Conservation (phyloP, 208 protist species). For the Vickermania spadyakhi region DNA sequence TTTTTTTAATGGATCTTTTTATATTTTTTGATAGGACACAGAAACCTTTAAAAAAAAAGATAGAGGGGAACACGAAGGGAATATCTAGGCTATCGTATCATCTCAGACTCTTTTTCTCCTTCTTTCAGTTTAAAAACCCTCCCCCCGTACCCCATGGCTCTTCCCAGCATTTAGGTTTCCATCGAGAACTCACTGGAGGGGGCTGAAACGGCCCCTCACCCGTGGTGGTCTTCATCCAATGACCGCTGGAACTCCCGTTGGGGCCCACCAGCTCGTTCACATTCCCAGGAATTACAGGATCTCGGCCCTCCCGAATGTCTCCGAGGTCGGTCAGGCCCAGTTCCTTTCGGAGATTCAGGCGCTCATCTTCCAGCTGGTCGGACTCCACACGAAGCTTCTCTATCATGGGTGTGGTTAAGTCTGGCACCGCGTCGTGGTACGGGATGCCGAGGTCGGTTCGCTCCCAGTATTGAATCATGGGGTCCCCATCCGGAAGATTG, state of each 20-base stretch:
- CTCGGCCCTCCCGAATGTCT: conserved; percentile 76
- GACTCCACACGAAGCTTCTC: conserved; percentile 75
- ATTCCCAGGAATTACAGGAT: conserved; percentile 38
- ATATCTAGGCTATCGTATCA: not conserved
- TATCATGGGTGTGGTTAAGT: conserved; percentile 77
- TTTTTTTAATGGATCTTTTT: too few relatives aligned
- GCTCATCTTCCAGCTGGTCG: conserved; percentile 79
- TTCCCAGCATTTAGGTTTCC: conserved; percentile 87
- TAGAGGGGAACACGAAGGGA: too few relatives aligned
- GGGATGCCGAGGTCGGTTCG: conserved; percentile 80
- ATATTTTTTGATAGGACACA: too few relatives aligned
- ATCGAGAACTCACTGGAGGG: conserved; percentile 72
- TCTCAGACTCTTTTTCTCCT: not conserved
- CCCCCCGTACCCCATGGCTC: conserved; percentile 78
- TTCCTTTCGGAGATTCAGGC: conserved; percentile 71
- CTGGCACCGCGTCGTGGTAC: conserved; percentile 80
- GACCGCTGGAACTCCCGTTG: not conserved
- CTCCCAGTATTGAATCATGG: conserved; percentile 84
- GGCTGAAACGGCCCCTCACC: conserved; percentile 52
- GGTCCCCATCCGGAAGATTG: conserved; percentile 51
- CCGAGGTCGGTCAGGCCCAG: conserved; percentile 77
- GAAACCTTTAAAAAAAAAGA: too few relatives aligned
- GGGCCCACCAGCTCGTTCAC: not conserved
- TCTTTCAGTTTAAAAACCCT: conserved; percentile 19
- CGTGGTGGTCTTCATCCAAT: not conserved